Conservation (phyloP, 2,329 filamentous ascomycete genomes). For the Colletotrichum sp. region DNA sequence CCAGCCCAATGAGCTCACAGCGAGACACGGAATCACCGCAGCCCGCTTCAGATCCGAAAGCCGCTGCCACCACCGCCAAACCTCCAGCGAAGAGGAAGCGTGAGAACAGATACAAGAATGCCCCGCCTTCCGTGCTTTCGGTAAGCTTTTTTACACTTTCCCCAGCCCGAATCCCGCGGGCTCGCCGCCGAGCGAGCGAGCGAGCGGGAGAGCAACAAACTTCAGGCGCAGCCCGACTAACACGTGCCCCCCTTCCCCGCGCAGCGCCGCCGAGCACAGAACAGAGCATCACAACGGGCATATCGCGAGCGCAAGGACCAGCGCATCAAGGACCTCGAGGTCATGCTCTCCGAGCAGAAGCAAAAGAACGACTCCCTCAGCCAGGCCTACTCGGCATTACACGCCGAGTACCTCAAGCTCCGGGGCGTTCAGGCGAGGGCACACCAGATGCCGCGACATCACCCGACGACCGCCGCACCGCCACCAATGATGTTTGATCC, state of each 20-base stretch:
- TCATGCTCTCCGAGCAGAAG: slow-evolving; percentile 57
- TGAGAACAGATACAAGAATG: slow-evolving; percentile 59
- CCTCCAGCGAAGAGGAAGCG: slow-evolving; percentile 51
- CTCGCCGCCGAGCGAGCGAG: neutral
- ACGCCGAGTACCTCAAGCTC: slow-evolving; percentile 47
- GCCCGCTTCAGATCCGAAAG: slow-evolving; percentile 8
- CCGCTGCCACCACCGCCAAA: slow-evolving; percentile 29
- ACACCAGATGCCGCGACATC: slow-evolving; percentile 13
- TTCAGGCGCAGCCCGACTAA: neutral
- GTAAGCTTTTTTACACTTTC: slow-evolving; percentile 36
- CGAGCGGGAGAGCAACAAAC: neutral
- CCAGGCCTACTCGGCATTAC: slow-evolving; percentile 57
- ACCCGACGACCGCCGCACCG: neutral
- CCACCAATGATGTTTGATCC: slow-evolving; percentile 13
- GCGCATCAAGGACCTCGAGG: slow-evolving; percentile 67
- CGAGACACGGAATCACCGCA: slow-evolving; percentile 23
- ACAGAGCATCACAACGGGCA: slow-evolving; percentile 35
- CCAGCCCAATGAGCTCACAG: slow-evolving; percentile 32
- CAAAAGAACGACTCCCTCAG: slow-evolving; percentile 61
- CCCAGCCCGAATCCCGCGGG: neutral
- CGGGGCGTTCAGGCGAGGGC: slow-evolving; percentile 16
- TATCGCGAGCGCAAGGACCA: slow-evolving; percentile 50
- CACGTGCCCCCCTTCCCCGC: neutral
- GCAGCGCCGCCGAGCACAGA: slow-evolving; percentile 35
- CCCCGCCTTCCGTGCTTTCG: slow-evolving; percentile 52